A percentile compares a stretch with the other conserved stretches of the same genome.
phyloP scores from a whole-genome alignment of 495 filamentous ascomycete genomes.

The Trypethelium eluteriae region DNA sequence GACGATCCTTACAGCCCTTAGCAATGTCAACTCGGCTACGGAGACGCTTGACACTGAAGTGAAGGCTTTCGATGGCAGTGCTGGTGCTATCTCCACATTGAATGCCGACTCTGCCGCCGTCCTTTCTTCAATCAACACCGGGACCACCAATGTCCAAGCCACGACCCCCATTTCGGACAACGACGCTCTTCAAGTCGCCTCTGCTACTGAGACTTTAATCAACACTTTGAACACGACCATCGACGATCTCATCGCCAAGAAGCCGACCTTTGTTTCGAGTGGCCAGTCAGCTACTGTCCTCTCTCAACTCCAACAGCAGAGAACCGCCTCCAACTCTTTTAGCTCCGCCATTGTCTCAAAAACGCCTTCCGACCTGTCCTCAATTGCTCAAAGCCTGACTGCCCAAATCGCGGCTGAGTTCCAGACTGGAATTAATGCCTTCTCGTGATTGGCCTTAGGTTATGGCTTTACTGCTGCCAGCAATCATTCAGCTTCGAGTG shows the following conservation, averaged over 20 bases:
- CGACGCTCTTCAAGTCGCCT: not conserved
- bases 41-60: not conserved
- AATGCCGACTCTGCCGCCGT: not conserved
- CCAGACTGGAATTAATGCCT: not conserved
- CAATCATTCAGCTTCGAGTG: too few species aligned
- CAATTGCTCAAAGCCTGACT: not conserved
- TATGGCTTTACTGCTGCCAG: too few species aligned
- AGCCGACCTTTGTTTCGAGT: not conserved
- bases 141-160: not conserved
- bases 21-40: conserved; percentile 1
- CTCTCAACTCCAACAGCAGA: not conserved
- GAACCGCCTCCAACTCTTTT: not conserved
- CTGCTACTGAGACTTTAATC: not conserved
- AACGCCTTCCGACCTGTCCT: not conserved
- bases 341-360: conserved; percentile 1
- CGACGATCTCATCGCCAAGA: conserved; percentile 3
- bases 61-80: not conserved
- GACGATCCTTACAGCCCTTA: conserved; percentile 2
- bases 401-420: not conserved
- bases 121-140: not conserved
- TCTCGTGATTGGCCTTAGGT: too few species aligned
- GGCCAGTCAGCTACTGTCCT: not conserved
- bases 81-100: not conserved
- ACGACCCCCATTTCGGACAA: not conserved
- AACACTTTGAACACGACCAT: not conserved